phyloP scores from a whole-genome alignment of 208 protist genomes.

The Trypanosoma melophagium region DNA sequence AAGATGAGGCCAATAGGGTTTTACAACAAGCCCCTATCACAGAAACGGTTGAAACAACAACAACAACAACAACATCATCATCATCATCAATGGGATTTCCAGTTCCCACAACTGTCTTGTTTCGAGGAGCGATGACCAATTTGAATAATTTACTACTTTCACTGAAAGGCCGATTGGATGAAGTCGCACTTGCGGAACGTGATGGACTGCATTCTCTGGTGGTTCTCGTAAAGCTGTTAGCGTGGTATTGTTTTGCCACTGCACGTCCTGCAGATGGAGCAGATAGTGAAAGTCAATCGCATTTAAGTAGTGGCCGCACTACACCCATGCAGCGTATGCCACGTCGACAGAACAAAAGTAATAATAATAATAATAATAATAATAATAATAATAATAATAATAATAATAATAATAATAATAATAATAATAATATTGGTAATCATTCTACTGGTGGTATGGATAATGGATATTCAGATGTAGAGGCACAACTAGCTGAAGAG shows the following conservation, averaged over 20 bases:
- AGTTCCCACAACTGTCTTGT: conserved; percentile 3
- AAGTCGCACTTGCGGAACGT: neutral
- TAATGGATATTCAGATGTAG: neutral
- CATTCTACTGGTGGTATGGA: neutral
- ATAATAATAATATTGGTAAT: neutral
- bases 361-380: neutral
- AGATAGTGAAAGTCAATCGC: conserved; percentile 22
- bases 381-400: neutral
- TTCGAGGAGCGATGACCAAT: conserved; percentile 6
- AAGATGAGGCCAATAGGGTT: conserved; percentile 6
- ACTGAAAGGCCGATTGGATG: neutral
- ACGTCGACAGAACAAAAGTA: conserved; percentile 20
- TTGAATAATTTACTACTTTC: conserved; percentile 23
- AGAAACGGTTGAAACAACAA: no score
- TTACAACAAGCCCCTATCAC: neutral
- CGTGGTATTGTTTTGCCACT: conserved; percentile 62
- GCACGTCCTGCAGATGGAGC: conserved; percentile 23
- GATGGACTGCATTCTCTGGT: conserved; percentile 7
- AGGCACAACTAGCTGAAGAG: conserved; percentile 24
- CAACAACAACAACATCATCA: neutral
- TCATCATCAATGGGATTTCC: neutral
- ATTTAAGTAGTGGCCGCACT: conserved; percentile 5
- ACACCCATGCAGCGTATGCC: conserved; percentile 13
- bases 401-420: neutral
- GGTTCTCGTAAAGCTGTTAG: conserved; percentile 34